These are phyloP conservation scores for Gaeumannomyces tritici DNA, from an alignment of 2,329 filamentous ascomycete genomes.

Conservation along the genomic window DNA sequence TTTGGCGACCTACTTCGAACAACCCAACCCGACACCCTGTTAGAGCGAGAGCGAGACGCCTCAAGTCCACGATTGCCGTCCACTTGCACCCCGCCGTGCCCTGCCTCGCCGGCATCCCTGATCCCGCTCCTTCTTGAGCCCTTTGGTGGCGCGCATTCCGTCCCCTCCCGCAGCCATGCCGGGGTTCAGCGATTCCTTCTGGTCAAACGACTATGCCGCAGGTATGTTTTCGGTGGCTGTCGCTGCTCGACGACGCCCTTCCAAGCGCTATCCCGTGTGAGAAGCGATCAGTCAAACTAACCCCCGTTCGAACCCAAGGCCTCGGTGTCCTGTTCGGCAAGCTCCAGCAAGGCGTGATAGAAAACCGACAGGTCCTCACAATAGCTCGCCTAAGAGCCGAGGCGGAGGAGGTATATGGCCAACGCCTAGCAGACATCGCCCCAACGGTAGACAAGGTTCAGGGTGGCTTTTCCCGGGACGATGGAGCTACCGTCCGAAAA, in stretches of 20 bases:
- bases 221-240: conserved; percentile 41
- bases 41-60: not conserved
- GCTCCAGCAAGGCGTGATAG: conserved; percentile 88
- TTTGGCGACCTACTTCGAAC: not conserved
- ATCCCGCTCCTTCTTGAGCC: not conserved
- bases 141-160: not conserved
- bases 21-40: not conserved
- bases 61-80: not conserved
- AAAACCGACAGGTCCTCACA: conserved; percentile 89
- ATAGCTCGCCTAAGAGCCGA: conserved; percentile 91
- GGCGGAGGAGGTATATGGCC: conserved; percentile 83
- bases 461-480: conserved; percentile 81
- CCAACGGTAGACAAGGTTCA: conserved; percentile 71
- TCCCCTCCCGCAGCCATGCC: conserved; percentile 51
- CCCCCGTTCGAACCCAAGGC: conserved; percentile 31
- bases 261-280: no score
- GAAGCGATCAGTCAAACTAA: conserved; percentile 4
- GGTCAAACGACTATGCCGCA: conserved; percentile 95
- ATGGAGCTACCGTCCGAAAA: conserved; percentile 93
- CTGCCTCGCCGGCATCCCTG: not conserved
- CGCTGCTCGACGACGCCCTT: no score
- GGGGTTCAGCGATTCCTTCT: conserved; percentile 91
- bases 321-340: conserved; percentile 92
- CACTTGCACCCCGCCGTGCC: not conserved
- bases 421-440: conserved; percentile 71